Percentiles rank a stretch among this genome's conserved stretches.
phyloP scores from a whole-genome alignment of 78 protist species.

The Thecamonas trahens region DNA sequence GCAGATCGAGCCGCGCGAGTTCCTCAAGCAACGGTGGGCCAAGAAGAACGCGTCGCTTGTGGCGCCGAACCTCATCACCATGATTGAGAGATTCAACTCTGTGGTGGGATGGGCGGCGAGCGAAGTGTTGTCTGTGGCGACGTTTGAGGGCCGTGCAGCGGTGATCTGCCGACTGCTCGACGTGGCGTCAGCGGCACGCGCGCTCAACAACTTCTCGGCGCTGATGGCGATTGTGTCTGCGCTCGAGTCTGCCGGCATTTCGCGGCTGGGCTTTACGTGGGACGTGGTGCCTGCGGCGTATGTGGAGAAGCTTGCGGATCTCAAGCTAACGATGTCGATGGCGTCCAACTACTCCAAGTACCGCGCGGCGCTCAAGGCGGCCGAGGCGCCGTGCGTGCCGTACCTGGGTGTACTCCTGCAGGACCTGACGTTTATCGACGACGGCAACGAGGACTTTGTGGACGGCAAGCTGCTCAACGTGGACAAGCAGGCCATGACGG shows the following conservation, averaged over 20 bases:
- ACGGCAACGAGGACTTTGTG: background rate
- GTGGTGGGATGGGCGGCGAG: background rate
- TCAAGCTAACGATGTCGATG: conserved; percentile 5
- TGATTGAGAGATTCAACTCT: background rate
- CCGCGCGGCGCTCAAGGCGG: background rate
- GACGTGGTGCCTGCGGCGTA: background rate
- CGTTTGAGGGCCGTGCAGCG: background rate
- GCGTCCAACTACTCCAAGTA: background rate
- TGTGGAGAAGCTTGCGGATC: background rate
- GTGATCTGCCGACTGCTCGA: background rate
- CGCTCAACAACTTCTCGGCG: conserved; percentile 3
- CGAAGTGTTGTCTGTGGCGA: background rate
- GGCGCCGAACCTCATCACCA: background rate
- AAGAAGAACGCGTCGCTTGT: background rate
- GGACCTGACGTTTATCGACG: background rate
- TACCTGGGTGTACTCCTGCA: conserved; percentile 4
- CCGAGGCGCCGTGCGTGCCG: conserved; percentile 2
- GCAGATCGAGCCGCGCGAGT: background rate
- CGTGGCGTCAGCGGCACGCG: background rate
- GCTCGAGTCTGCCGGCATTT: conserved; percentile 1
- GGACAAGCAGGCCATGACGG: no score
- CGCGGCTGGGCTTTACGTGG: conserved; percentile 16
- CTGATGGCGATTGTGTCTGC: conserved; percentile 12
- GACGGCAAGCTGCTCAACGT: background rate
- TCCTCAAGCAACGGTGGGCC: background rate